phyloP scores from a whole-genome alignment of 2,329 filamentous ascomycete genomes.

The Xylariaceae sp. region DNA sequence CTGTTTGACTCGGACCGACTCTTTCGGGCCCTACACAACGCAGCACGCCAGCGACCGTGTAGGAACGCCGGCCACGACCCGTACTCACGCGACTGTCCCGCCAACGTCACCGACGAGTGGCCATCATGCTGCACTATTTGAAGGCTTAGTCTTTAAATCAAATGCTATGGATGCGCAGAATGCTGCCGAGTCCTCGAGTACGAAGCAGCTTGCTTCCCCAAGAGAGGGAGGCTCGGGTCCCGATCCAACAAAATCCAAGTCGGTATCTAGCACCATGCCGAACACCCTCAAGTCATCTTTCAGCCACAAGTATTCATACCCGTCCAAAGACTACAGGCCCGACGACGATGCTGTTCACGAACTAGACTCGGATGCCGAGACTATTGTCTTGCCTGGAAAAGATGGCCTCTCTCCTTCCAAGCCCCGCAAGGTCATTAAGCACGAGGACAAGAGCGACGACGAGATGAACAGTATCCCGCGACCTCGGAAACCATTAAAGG shows the following conservation, averaged over 20 bases:
- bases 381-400: constrained; percentile 62
- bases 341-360: constrained; percentile 46
- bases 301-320: constrained; percentile 25
- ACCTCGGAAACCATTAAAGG: constrained; percentile 35
- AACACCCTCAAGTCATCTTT: constrained; percentile 21
- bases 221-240: constrained; percentile 39
- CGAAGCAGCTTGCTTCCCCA: constrained; percentile 53
- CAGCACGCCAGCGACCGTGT: constrained; percentile 10
- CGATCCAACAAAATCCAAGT: constrained; percentile 32
- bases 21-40: constrained; percentile 11
- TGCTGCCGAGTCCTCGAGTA: constrained; percentile 58
- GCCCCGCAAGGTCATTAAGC: constrained; percentile 57
- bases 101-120: constrained; percentile 36
- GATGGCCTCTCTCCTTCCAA: constrained; percentile 61
- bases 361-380: constrained; percentile 66
- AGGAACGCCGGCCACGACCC: constrained; percentile 1
- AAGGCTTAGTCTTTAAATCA: constrained; percentile 45
- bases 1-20: constrained; percentile 16
- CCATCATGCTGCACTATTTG: constrained; percentile 57
- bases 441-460: constrained; percentile 57
- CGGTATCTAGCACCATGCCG: constrained; percentile 22
- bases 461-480: constrained; percentile 39
- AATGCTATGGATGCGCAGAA: constrained; percentile 66
- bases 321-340: constrained; percentile 31
- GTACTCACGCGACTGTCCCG: constrained; percentile 17